Percentiles rank a stretch among this genome's conserved stretches.
These are phyloP conservation scores for Fragaria vesca DNA, from an alignment of 306 rosid species.

Conservation along the genomic window DNA sequence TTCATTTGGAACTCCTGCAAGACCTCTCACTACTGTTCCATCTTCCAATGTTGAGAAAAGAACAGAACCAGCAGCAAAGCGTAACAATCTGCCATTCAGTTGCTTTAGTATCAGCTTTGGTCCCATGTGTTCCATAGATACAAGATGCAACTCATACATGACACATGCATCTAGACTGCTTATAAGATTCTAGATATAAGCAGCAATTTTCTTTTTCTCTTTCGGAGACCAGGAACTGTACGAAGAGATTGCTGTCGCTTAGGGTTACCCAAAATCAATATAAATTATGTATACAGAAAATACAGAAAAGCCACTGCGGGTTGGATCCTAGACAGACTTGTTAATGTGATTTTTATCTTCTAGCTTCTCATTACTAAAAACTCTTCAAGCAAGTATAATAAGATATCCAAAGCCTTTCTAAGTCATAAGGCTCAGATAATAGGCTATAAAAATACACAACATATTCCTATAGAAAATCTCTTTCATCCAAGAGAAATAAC, in stretches of 20 bases:
- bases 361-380: no score
- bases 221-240: no score
- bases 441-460: neutral
- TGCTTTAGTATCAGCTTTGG: conserved; percentile 23
- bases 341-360: no score
- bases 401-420: neutral
- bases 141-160: neutral
- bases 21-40: conserved; percentile 81
- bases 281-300: no score
- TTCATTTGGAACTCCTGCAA: conserved; percentile 81
- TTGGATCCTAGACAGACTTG: no score
- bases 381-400: neutral
- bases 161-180: no score
- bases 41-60: conserved; percentile 83
- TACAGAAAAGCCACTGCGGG: no score
- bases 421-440: neutral
- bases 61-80: conserved; percentile 54
- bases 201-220: no score
- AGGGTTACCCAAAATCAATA: no score
- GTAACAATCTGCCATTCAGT: conserved; percentile 47
- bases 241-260: no score
- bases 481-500: neutral
- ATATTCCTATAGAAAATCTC: neutral
- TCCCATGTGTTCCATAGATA: neutral
- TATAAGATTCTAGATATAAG: no score